Evolutionary conservation across 2,329 filamentous ascomycete species (phyloP).

Genomic region (Epichloe hybrida): DNA sequence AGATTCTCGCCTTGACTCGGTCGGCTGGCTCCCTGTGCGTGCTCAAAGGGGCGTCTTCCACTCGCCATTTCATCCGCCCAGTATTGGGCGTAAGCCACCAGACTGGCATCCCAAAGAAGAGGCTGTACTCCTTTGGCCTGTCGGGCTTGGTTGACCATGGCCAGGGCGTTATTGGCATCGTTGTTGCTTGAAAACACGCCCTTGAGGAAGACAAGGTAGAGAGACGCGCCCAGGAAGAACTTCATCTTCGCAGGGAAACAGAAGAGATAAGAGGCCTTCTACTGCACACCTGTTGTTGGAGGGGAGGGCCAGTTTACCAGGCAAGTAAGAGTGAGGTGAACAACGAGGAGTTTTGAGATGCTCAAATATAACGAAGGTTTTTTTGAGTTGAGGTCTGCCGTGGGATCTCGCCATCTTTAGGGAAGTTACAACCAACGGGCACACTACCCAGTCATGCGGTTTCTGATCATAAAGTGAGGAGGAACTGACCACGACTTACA

Average conservation of each 20-base stretch:
- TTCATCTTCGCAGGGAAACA: not conserved
- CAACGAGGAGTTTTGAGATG: no score
- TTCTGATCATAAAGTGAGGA: not conserved
- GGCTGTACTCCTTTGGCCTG: conserved; percentile 14
- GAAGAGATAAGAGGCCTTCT: no score
- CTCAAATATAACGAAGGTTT: no score
- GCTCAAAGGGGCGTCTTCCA: conserved; percentile 16
- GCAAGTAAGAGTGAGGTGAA: not conserved
- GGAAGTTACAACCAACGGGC: not conserved
- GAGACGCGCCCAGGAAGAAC: not conserved
- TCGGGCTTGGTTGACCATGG: conserved; percentile 20
- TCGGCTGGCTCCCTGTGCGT: conserved; percentile 17
- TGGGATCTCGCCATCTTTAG: no score
- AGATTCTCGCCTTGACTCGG: conserved; percentile 23
- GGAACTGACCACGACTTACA: conserved; percentile 1
- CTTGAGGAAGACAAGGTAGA: conserved; percentile 5
- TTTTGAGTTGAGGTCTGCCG: no score
- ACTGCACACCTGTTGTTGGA: not conserved
- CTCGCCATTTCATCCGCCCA: conserved; percentile 22
- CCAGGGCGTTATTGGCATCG: conserved; percentile 14
- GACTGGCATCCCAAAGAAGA: conserved; percentile 17
- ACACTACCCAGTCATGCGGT: not conserved
- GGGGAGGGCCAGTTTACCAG: not conserved
- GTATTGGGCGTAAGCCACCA: conserved; percentile 19
- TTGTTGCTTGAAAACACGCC: conserved; percentile 8